These are phyloP conservation scores for Apiospora pterosperma DNA, from an alignment of 2,329 filamentous ascomycete genomes.

Conservation along the genomic window DNA sequence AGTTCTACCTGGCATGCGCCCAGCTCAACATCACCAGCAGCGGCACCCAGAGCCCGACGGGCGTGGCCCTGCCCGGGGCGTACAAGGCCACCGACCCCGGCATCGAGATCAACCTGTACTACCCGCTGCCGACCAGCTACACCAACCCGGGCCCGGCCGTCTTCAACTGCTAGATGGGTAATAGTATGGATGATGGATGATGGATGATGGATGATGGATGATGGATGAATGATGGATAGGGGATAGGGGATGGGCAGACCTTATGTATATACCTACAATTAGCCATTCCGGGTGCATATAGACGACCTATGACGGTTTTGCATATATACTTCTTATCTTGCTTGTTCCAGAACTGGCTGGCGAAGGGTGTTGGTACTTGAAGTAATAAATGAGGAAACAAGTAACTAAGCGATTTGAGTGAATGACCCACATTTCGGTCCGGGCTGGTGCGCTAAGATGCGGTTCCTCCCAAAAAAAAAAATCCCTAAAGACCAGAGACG, in stretches of 20 bases:
- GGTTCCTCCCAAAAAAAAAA: neutral
- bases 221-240: neutral
- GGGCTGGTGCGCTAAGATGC: neutral
- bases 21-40: constrained; percentile 30
- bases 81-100: constrained; percentile 34
- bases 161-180: neutral
- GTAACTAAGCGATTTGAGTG: neutral
- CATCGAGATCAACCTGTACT: constrained; percentile 30
- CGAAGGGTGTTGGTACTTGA: neutral
- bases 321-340: constrained; percentile 11
- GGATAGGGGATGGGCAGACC: neutral
- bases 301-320: neutral
- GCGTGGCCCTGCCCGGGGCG: constrained; percentile 29
- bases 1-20: constrained; percentile 41
- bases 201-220: neutral
- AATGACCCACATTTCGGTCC: neutral
- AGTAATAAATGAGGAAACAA: too few species aligned
- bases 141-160: constrained; percentile 19
- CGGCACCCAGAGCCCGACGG: constrained; percentile 14
- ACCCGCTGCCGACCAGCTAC: constrained; percentile 23
- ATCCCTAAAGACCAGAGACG: neutral
- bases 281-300: neutral
- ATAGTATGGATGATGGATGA: neutral
- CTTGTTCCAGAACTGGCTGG: too few species aligned
- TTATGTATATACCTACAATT: too few species aligned